These are phyloP conservation scores for Cajanus cajan DNA, from an alignment of 306 rosid species.

Conservation along the genomic window DNA sequence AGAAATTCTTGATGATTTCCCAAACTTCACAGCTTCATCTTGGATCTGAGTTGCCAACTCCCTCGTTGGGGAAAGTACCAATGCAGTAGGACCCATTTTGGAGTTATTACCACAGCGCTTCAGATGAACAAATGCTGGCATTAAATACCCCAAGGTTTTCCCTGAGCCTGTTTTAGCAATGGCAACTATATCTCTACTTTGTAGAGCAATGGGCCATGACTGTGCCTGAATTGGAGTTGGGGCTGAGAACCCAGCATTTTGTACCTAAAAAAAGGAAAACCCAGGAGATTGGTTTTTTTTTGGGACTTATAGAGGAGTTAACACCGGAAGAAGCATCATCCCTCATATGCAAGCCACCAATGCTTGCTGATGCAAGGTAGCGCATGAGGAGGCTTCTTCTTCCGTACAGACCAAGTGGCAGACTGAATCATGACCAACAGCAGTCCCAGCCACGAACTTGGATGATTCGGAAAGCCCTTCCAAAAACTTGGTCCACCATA, in stretches of 20 bases:
- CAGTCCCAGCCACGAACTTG: slow-evolving; percentile 93
- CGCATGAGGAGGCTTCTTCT: slow-evolving; percentile 99
- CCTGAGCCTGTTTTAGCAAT: slow-evolving; percentile 99
- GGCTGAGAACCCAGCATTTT: slow-evolving; percentile 92
- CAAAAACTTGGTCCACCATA: slow-evolving; percentile 85
- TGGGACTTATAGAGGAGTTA: slow-evolving; percentile 58
- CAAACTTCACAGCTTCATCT: slow-evolving; percentile 96
- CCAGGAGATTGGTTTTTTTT: slow-evolving; percentile 62
- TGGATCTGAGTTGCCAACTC: slow-evolving; percentile 98
- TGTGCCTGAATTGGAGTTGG: slow-evolving; percentile 99
- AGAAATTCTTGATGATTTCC: slow-evolving; percentile 77
- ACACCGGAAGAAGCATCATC: slow-evolving; percentile 94
- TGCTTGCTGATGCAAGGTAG: slow-evolving; percentile 94
- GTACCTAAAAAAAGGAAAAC: slow-evolving; percentile 90
- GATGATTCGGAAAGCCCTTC: slow-evolving; percentile 98
- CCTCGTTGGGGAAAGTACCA: slow-evolving; percentile 96
- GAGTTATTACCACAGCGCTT: slow-evolving; percentile 71
- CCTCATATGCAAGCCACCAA: slow-evolving; percentile 88
- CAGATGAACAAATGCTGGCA: slow-evolving; percentile 89
- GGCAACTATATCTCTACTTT: slow-evolving; percentile 93
- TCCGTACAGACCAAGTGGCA: slow-evolving; percentile 89
- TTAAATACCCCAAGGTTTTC: slow-evolving; percentile 92
- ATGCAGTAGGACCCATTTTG: slow-evolving; percentile 73
- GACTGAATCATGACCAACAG: slow-evolving; percentile 98
- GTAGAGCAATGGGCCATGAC: slow-evolving; percentile 99